Base-by-base conservation (phyloP, 805 yeast species). In the Candida khao-thaluensis region DNA sequence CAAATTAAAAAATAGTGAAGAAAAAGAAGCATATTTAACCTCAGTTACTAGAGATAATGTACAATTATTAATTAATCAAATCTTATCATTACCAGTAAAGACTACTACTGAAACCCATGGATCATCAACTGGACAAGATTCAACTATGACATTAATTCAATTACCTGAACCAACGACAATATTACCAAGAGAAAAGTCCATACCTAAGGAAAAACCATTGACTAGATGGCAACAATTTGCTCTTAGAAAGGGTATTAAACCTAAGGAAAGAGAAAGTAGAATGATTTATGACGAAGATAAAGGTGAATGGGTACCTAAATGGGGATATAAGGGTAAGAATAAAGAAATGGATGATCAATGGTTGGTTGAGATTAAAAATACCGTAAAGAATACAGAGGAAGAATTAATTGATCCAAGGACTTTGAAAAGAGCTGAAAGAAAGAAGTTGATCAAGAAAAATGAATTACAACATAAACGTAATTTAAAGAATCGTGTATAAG, bases 181-280 rank as follows among this genome's bases (percentile, higher is more conserved):
- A 42, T 71, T 90, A 47, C 99, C 99, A 40, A 77, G 99, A 73
- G 99, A 93, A 62, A 93, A 93, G 69, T 82, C 96, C 34, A 66
- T 93, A 53, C 99, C 99, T 43, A 90, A 89, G 66, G 81, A 86
- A 39, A 93, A 87, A 70, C 83, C 91, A 40, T 85, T 81, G 52
- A 90, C 99, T 49, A 89, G 82, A 69, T 93, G 99, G 99, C 96
- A 93, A 69, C 76, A 77, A 57, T 93, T 93, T 71, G 99, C 99
- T 48, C 85, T 85, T 43, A 86, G 79, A 75, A 93, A 93, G 69
- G 98, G 98, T 56, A 93, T 93, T 60, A 73, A 84, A 65, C 77
- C 95, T 66, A 90, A 86, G 73, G 86, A 85, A 44, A 89, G 83
- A 61, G 82, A 85, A 20, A 96, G 95, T 33, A 93, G 87, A 67